phyloP scores from a whole-genome alignment of 2,329 filamentous ascomycete genomes.

The Reticulascus tulasneorum region DNA sequence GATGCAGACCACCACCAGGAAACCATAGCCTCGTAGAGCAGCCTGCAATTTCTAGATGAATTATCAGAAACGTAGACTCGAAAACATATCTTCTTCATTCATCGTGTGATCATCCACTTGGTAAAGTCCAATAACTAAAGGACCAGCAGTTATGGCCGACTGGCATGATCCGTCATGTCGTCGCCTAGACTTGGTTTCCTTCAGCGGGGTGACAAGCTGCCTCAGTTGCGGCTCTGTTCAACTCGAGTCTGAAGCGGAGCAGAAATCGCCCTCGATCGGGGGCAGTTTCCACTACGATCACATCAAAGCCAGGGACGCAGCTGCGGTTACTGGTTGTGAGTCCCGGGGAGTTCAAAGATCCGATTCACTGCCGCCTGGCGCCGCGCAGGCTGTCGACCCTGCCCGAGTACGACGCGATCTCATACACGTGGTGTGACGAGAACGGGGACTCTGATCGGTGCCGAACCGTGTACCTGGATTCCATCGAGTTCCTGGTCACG shows the following conservation, averaged over 20 bases:
- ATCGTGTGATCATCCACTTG: no score
- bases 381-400: neutral
- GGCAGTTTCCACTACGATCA: neutral
- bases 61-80: neutral
- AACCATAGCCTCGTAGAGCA: no score
- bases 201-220: neutral
- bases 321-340: neutral
- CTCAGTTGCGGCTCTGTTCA: neutral
- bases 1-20: no score
- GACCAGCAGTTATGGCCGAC: neutral
- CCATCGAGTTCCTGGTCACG: neutral
- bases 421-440: conserved; percentile 31
- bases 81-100: no score
- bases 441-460: neutral
- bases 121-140: no score
- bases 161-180: conserved; percentile 5
- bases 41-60: neutral
- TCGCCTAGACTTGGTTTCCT: neutral
- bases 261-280: no score
- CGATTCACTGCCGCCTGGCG: neutral
- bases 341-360: neutral
- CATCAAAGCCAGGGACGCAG: neutral
- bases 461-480: neutral
- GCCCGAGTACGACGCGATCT: conserved; percentile 26
- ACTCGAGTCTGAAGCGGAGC: neutral